phyloP scores from a whole-genome alignment of 768 basidiomycete genomes.

The Termitomyces sp. region DNA sequence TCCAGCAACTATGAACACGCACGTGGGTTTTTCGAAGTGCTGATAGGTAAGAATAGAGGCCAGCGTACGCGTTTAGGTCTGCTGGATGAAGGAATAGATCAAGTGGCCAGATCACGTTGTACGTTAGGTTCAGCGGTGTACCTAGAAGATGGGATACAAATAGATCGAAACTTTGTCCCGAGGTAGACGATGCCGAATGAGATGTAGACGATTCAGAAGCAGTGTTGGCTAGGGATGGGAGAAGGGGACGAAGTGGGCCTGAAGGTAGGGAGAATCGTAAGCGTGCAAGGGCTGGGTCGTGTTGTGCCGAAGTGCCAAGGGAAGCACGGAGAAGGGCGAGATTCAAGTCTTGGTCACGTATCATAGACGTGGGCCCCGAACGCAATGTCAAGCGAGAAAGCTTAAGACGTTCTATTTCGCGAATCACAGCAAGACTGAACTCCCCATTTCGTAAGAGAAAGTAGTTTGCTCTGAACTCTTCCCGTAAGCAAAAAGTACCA shows the following conservation, averaged over 20 bases:
- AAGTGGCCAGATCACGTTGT: constrained; percentile 78
- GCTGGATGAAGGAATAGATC: constrained; percentile 81
- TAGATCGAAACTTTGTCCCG: constrained; percentile 33
- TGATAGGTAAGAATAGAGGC: constrained; percentile 77
- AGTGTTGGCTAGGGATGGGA: constrained; percentile 59
- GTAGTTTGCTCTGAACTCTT: constrained; percentile 65
- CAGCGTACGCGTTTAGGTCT: constrained; percentile 69
- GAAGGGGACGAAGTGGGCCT: constrained; percentile 75
- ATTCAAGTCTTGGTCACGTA: constrained; percentile 87
- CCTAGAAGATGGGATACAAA: constrained; percentile 80
- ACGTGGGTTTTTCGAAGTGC: constrained; percentile 82
- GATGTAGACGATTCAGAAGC: constrained; percentile 22
- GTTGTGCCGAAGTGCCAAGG: constrained; percentile 82
- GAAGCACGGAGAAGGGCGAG: constrained; percentile 84
- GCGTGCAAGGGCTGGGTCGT: constrained; percentile 69
- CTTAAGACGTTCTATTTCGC: constrained; percentile 83
- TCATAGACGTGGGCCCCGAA: constrained; percentile 64
- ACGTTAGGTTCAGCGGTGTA: constrained; percentile 65
- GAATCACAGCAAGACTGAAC: constrained; percentile 76
- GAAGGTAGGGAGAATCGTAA: constrained; percentile 75
- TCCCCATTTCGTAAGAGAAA: constrained; percentile 88
- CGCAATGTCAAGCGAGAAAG: constrained; percentile 67
- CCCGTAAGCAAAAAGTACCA: constrained; percentile 5
- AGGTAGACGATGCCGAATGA: constrained; percentile 29
- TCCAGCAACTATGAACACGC: constrained; percentile 77